Percentiles rank a stretch among this genome's conserved stretches.
Conservation (phyloP, 1,284 basidiomycete genomes). For the Heliocybe sulcata region DNA sequence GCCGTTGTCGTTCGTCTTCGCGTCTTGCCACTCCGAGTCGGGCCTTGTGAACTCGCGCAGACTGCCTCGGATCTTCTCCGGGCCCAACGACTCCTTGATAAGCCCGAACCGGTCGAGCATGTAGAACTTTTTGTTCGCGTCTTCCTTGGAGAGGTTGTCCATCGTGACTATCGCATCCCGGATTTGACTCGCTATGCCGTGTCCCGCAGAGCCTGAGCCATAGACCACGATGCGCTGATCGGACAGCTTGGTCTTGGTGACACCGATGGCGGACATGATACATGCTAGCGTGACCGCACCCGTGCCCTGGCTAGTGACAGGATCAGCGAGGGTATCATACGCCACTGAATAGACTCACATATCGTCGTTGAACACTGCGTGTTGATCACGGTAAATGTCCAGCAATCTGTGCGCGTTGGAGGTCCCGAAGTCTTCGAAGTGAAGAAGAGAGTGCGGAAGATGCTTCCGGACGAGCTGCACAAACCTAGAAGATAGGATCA, state of each 20-base stretch:
- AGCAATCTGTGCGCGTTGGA: conserved; percentile 71
- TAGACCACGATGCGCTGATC: conserved; percentile 77
- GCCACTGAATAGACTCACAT: conserved; percentile 35
- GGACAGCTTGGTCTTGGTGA: conserved; percentile 59
- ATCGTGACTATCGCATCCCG: conserved; percentile 69
- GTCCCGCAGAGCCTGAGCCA: conserved; percentile 78
- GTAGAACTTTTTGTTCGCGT: conserved; percentile 64
- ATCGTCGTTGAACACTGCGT: conserved; percentile 78
- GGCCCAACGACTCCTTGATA: conserved; percentile 41
- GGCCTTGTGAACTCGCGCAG: conserved; percentile 51
- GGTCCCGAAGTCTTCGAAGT: conserved; percentile 77
- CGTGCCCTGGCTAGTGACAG: conserved; percentile 64
- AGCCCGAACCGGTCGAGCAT: conserved; percentile 57
- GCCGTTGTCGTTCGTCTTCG: conserved; percentile 28
- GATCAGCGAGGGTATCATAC: conserved; percentile 1
- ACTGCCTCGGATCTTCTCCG: conserved; percentile 41
- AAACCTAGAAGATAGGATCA: conserved; percentile 21
- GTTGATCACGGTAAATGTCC: conserved; percentile 56
- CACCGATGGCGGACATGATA: conserved; percentile 68
- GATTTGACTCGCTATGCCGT: conserved; percentile 70
- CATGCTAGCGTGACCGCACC: conserved; percentile 80
- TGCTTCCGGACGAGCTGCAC: conserved; percentile 37
- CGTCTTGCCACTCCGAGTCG: conserved; percentile 44
- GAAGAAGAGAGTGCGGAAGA: conserved; percentile 45
- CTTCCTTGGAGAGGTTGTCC: conserved; percentile 45